Conservation (phyloP, 2,329 filamentous ascomycete species). For the Xenosphaeropsis pyriputrescens region DNA sequence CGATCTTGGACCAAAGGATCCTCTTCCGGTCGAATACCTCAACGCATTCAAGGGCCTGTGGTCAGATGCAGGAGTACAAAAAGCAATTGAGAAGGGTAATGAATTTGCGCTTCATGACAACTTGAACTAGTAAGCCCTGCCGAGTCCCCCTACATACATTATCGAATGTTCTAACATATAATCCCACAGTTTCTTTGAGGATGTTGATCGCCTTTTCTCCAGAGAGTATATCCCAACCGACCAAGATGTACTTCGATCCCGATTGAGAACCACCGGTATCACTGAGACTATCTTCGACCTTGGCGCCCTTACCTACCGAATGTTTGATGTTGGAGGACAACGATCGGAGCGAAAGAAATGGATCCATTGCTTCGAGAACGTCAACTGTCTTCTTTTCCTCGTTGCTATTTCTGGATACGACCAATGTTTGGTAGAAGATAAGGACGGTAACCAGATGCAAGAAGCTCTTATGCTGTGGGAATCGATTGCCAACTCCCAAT, state of each 20-base stretch:
- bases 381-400: slow-evolving; percentile 80
- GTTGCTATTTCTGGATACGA: slow-evolving; percentile 95
- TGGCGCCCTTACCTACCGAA: slow-evolving; percentile 83
- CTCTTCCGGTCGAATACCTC: slow-evolving; percentile 64
- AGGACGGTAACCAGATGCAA: slow-evolving; percentile 91
- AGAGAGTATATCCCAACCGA: slow-evolving; percentile 78
- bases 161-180: slow-evolving; percentile 2
- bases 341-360: slow-evolving; percentile 65
- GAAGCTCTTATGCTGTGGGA: slow-evolving; percentile 80
- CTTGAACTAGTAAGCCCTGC: slow-evolving; percentile 62
- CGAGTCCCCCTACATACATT: not conserved
- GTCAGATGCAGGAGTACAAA: slow-evolving; percentile 69
- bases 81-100: slow-evolving; percentile 85
- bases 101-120: slow-evolving; percentile 97
- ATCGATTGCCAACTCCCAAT: slow-evolving; percentile 73
- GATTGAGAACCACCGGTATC: slow-evolving; percentile 86
- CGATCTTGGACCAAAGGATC: slow-evolving; percentile 71
- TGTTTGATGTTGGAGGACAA: slow-evolving; percentile 69
- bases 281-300: slow-evolving; percentile 91
- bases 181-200: slow-evolving; percentile 60
- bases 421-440: slow-evolving; percentile 90
- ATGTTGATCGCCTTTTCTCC: slow-evolving; percentile 60
- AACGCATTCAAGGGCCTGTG: slow-evolving; percentile 74
- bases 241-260: slow-evolving; percentile 84
- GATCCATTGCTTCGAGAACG: slow-evolving; percentile 68